phyloP scores from a whole-genome alignment of 768 basidiomycete species.

The Naganishia vishniacii region DNA sequence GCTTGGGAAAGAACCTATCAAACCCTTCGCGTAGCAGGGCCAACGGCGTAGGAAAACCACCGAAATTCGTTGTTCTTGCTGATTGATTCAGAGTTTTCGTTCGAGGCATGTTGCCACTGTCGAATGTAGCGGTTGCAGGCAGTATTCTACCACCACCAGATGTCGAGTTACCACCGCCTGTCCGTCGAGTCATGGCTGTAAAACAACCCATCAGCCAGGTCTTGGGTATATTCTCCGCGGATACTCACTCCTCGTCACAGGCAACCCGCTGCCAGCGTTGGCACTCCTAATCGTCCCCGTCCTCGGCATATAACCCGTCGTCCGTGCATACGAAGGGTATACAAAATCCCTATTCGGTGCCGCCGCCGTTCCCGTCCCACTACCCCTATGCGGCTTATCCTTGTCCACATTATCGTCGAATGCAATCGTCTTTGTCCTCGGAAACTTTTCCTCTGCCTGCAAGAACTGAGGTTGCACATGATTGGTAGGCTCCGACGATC shows the following conservation, averaged over 20 bases:
- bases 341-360: neutral
- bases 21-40: conserved; percentile 53
- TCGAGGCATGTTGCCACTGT: conserved; percentile 34
- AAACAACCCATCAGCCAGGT: neutral
- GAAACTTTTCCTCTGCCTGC: conserved; percentile 35
- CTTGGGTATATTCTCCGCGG: no score
- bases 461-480: neutral
- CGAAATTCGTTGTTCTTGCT: conserved; percentile 41
- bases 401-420: conserved; percentile 44
- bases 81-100: conserved; percentile 23
- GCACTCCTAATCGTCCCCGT: conserved; percentile 39
- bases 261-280: conserved; percentile 18
- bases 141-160: conserved; percentile 13
- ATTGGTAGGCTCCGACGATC: conserved; percentile 14
- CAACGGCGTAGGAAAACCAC: conserved; percentile 49
- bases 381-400: conserved; percentile 17
- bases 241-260: conserved; percentile 21
- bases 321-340: conserved; percentile 13
- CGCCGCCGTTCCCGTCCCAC: neutral
- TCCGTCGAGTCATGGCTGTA: conserved; percentile 1
- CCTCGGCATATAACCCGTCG: conserved; percentile 36
- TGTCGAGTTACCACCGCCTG: conserved; percentile 1
- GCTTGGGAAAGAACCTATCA: conserved; percentile 59
- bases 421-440: conserved; percentile 49
- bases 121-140: conserved; percentile 17